These are phyloP conservation scores for Scutellaria barbata DNA, from an alignment of 257 asterid genomes.

Conservation along the genomic window DNA sequence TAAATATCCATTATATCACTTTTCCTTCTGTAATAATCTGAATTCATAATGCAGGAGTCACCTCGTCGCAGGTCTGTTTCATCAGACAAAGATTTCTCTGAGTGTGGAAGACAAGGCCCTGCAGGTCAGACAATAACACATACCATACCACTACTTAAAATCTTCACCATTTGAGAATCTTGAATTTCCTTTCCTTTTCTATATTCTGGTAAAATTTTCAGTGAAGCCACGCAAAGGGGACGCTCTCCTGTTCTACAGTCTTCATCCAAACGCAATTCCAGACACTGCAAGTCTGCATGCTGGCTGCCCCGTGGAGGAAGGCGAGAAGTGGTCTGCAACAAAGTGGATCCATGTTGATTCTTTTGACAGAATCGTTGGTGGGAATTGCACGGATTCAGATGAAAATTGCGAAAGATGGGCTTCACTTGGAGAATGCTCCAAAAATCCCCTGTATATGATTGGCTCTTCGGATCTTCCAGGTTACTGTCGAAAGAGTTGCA, in stretches of 20 bases:
- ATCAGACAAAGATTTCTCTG: constrained; percentile 64
- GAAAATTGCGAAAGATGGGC: constrained; percentile 90
- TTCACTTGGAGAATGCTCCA: constrained; percentile 90
- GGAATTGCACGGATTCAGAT: constrained; percentile 55
- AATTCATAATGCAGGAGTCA: constrained; percentile 53
- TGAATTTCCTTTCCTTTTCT: too few relatives aligned
- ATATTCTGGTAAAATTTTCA: constrained; percentile 24
- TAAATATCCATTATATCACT: not conserved
- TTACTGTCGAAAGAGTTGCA: constrained; percentile 92
- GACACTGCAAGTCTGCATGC: constrained; percentile 86
- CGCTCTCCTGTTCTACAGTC: constrained; percentile 90
- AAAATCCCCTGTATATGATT: constrained; percentile 87
- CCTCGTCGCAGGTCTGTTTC: constrained; percentile 72
- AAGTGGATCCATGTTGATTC: constrained; percentile 95
- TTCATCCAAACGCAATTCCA: constrained; percentile 70
- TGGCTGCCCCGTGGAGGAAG: constrained; percentile 95
- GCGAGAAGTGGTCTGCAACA: constrained; percentile 99
- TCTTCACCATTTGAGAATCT: not conserved
- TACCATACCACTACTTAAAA: not conserved
- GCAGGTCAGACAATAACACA: constrained; percentile 62
- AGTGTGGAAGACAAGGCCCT: constrained; percentile 84
- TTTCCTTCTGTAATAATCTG: not conserved
- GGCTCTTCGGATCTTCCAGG: constrained; percentile 84
- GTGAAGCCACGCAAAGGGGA: constrained; percentile 96
- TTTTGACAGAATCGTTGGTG: constrained; percentile 66